phyloP scores from a whole-genome alignment of 202 grass and related monocot genomes.

The Panicum virgatum region DNA sequence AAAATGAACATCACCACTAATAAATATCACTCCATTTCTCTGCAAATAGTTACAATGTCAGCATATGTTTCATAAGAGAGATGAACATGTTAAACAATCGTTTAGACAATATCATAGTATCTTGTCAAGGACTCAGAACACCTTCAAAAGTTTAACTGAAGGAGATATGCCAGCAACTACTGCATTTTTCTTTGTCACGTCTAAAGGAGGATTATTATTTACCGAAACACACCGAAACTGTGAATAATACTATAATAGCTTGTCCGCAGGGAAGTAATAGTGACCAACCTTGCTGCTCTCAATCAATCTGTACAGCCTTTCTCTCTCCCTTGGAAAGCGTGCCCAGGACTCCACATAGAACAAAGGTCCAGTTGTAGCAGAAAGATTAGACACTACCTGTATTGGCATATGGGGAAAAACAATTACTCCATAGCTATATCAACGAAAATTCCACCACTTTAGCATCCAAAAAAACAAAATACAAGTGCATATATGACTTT shows the following conservation, averaged over 20 bases:
- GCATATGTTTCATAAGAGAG: constrained; percentile 8
- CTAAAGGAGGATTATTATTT: constrained; percentile 3
- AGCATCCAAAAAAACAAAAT: constrained; percentile 20
- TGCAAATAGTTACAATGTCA: constrained; percentile 33
- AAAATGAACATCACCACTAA: constrained; percentile 95
- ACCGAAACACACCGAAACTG: not conserved
- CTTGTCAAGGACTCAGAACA: not conserved
- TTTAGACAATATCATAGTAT: constrained; percentile 14
- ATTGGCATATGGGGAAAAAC: constrained; percentile 12
- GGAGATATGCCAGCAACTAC: constrained; percentile 1
- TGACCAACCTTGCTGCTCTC: constrained; percentile 74
- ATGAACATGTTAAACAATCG: constrained; percentile 7
- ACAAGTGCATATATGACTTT: not conserved
- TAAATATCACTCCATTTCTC: constrained; percentile 83
- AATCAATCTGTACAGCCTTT: constrained; percentile 76
- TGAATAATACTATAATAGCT: constrained; percentile 19
- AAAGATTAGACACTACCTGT: constrained; percentile 96
- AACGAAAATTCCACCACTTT: constrained; percentile 9
- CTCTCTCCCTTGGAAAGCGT: constrained; percentile 86
- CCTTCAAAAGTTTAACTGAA: not conserved
- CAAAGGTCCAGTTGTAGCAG: constrained; percentile 67
- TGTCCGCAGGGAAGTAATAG: constrained; percentile 26
- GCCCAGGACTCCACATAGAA: constrained; percentile 85
- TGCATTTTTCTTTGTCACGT: not conserved
- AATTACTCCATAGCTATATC: constrained; percentile 8